phyloP scores from a whole-genome alignment of 208 protist species.

The Wallacemonas sp. region DNA sequence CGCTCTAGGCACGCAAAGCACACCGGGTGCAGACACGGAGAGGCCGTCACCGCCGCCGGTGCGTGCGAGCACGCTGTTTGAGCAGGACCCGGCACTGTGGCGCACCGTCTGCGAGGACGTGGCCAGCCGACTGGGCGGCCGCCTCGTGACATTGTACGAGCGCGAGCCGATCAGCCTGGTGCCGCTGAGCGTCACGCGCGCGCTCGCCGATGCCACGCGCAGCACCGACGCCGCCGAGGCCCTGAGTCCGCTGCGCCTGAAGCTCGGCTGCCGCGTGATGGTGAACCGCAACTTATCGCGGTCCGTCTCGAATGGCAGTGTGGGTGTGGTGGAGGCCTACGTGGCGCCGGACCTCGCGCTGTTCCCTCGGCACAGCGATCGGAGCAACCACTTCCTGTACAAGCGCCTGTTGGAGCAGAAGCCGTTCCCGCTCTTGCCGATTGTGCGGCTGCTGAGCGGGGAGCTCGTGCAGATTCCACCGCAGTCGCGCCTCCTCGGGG shows the following conservation, averaged over 20 bases:
- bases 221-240: constrained; percentile 44
- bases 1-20: not conserved
- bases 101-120: constrained; percentile 37
- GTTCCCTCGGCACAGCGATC: constrained; percentile 61
- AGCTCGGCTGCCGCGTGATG: constrained; percentile 90
- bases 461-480: constrained; percentile 85
- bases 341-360: constrained; percentile 55
- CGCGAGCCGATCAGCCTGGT: constrained; percentile 52
- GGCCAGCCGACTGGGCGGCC: constrained; percentile 41
- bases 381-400: constrained; percentile 19
- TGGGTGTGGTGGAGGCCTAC: constrained; percentile 88
- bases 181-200: constrained; percentile 67
- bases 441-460: constrained; percentile 79
- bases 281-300: constrained; percentile 88
- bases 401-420: constrained; percentile 29
- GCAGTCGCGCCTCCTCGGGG: constrained; percentile 54
- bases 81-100: constrained; percentile 34
- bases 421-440: constrained; percentile 67
- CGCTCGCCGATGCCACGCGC: constrained; percentile 56
- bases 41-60: constrained; percentile 7
- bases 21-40: too few relatives aligned
- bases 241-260: constrained; percentile 76
- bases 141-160: constrained; percentile 44
- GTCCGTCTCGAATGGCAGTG: constrained; percentile 86
- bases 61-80: not conserved